Evolutionary conservation across 2,329 filamentous ascomycete species (phyloP), one percentile per base, ranked within the genome.

Genomic region (Fusarium verrucosum): DNA sequence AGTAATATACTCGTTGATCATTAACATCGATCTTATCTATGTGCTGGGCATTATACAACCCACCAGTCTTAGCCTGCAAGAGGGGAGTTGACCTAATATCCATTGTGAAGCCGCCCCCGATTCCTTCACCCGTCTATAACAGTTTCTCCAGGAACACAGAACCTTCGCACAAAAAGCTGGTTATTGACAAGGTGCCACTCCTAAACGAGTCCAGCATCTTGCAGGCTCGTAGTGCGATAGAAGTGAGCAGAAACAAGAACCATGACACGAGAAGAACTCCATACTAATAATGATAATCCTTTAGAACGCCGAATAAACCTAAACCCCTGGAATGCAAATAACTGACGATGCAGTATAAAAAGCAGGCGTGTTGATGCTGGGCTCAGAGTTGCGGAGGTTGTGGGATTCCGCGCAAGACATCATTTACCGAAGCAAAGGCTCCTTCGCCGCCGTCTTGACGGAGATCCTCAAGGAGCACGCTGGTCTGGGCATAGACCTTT

Each of bases 401-500:
- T 16, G 80, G 77, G 54, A 86, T 81, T 38, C 78, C 76, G 44
- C 82, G 78, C 47, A 85, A 73, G 53, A 85, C 72, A 37, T 81
- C 79, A 62, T 83, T 78, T 20, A 87, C 74, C 16, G 83, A 94
- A 69, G 97, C 85, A 75, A 98, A 94, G 26, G 92, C 89, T 33
- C 91, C 93, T 11, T 90, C 84, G 28, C 92, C 91, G 55, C 94
- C 93, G 36, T 92, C 89, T 71, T 90, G 86, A 42, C 90, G 86
- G 14, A 97, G 82, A 53, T 94, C 90, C 58, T 93, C 90, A n/a
- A 98, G 84, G 14, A 98, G 81, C 1, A 92, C 91, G 65, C 89
- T 90, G 1, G 93, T 96, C 78, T 97, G 93, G 59, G 94, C 91
- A 73, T 91, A 93, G 7, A 97, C 76, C 59, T 88, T 89, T 76